phyloP scores from a whole-genome alignment of 768 basidiomycete genomes.

The Lactarius evosmus region DNA sequence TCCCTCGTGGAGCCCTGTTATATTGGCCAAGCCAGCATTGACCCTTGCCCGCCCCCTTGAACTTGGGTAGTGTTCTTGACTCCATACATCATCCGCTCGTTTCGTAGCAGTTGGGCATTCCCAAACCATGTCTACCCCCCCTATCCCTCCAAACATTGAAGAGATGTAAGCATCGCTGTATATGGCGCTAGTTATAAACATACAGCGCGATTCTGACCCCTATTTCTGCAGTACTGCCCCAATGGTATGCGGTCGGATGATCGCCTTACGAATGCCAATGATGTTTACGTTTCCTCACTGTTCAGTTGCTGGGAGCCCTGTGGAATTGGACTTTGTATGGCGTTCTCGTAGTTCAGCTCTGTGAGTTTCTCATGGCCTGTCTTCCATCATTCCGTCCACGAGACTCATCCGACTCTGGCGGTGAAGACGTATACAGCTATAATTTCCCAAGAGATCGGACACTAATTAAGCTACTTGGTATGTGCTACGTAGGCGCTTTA shows the following conservation, averaged over 20 bases:
- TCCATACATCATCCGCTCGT: too few relatives aligned
- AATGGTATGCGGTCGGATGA: not conserved
- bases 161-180: not conserved
- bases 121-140: not conserved
- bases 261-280: too few relatives aligned
- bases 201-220: not conserved
- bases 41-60: too few relatives aligned
- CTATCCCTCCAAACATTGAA: not conserved
- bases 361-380: not conserved
- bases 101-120: too few relatives aligned
- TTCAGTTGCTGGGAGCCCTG: constrained; percentile 7
- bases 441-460: constrained; percentile 11
- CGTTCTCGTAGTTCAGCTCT: constrained; percentile 11
- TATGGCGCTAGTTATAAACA: not conserved
- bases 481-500: too few relatives aligned
- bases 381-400: not conserved
- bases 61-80: too few relatives aligned
- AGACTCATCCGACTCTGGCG: too few relatives aligned
- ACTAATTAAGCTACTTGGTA: constrained; percentile 7
- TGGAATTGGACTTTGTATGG: constrained; percentile 20
- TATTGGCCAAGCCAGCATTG: too few relatives aligned
- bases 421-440: constrained; percentile 16
- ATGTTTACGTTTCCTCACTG: not conserved
- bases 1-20: too few relatives aligned
- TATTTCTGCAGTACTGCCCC: not conserved